These are phyloP conservation scores for Populus simonii DNA, from an alignment of 345 rosid species.

Conservation along the genomic window DNA sequence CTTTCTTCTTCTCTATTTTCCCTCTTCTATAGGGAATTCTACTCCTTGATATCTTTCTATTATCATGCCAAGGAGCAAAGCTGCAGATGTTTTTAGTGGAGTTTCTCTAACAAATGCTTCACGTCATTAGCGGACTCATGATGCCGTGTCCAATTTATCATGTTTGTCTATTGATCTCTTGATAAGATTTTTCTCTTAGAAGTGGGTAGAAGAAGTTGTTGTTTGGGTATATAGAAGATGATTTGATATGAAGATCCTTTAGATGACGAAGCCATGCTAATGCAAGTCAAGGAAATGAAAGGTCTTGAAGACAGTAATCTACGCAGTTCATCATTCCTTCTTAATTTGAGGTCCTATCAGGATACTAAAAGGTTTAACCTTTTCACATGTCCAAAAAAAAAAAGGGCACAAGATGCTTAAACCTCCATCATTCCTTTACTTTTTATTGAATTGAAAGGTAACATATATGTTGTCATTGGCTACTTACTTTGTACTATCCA, in stretches of 20 bases:
- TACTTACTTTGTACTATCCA: neutral
- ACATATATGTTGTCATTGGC: neutral
- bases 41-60: too few species aligned
- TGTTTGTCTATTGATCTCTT: neutral
- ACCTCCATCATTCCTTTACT: neutral
- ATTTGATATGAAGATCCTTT: neutral
- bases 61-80: neutral
- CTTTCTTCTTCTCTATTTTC: too few species aligned
- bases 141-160: neutral
- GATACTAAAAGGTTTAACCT: neutral
- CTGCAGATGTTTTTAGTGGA: neutral
- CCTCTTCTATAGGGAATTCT: too few species aligned
- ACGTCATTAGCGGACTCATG: neutral
- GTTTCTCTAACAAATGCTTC: neutral
- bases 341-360: too few species aligned
- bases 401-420: neutral
- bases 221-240: neutral
- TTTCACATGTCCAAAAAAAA: too few species aligned
- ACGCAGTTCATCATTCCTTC: neutral
- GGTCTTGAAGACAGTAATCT: neutral
- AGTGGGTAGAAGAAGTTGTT: neutral
- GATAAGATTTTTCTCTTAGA: neutral
- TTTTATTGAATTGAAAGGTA: neutral
- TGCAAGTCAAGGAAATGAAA: neutral
- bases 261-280: neutral